These are phyloP conservation scores for Phytophthora podocarpi DNA, from an alignment of 352 stramenopile genomes.

Conservation along the genomic window DNA sequence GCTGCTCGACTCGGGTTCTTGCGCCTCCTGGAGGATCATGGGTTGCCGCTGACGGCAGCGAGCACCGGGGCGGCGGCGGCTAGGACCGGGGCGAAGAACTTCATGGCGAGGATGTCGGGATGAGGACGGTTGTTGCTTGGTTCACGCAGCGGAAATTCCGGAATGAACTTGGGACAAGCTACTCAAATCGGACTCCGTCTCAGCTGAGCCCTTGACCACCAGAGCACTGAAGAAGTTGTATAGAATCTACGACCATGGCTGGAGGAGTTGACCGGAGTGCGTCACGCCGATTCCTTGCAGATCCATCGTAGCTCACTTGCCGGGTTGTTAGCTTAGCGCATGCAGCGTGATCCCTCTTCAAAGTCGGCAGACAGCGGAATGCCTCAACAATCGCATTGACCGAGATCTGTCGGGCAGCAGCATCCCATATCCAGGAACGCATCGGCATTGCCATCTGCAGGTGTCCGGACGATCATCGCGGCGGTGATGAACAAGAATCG, in stretches of 20 bases:
- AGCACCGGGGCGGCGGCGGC: not conserved
- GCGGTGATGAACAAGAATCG: too few species aligned
- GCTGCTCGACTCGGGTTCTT: constrained; percentile 17
- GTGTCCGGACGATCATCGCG: too few species aligned
- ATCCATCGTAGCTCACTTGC: constrained; percentile 8
- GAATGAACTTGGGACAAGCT: constrained; percentile 20
- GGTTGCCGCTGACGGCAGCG: constrained; percentile 7
- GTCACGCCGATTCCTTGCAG: constrained; percentile 3
- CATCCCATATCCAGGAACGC: constrained; percentile 1
- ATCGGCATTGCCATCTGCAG: constrained; percentile 21
- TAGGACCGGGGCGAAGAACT: constrained; percentile 13
- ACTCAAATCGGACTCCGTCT: not conserved
- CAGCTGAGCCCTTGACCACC: too few species aligned
- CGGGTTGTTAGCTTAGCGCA: not conserved
- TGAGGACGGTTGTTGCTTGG: too few species aligned
- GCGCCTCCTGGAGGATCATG: constrained; percentile 28
- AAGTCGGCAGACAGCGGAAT: constrained; percentile 23
- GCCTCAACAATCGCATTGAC: constrained; percentile 9
- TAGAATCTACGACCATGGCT: too few species aligned
- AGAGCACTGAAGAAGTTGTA: too few species aligned
- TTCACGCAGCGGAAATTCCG: constrained; percentile 12
- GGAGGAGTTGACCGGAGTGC: too few species aligned
- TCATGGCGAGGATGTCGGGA: constrained; percentile 26
- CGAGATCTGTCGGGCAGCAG: constrained; percentile 9
- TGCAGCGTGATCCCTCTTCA: constrained; percentile 1